Evolutionary conservation across 2,329 filamentous ascomycete species (phyloP).

Genomic region (Aspergillus pseudoglaucus): DNA sequence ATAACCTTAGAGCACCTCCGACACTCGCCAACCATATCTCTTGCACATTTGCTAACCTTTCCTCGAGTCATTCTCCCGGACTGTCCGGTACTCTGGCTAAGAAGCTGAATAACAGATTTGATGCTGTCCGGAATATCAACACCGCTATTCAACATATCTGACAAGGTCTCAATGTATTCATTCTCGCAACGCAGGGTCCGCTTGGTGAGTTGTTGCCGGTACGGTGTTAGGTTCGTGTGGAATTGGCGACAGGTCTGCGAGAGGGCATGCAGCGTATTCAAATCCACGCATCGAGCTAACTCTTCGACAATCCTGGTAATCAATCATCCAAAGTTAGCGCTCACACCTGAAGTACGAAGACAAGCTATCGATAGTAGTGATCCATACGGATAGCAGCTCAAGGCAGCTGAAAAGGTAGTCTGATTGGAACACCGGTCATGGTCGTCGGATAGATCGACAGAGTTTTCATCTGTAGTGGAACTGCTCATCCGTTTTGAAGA

Average conservation of each 20-base stretch:
- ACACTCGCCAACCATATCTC: slow-evolving; percentile 81
- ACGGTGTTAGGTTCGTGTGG: slow-evolving; percentile 69
- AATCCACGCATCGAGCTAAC: slow-evolving; percentile 70
- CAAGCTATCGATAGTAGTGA: neutral
- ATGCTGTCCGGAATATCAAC: slow-evolving; percentile 25
- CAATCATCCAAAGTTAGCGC: neutral
- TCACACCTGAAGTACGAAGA: too few relatives aligned
- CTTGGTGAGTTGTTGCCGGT: slow-evolving; percentile 64
- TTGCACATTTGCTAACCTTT: slow-evolving; percentile 71
- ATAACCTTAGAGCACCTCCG: slow-evolving; percentile 69
- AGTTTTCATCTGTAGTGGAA: too few relatives aligned
- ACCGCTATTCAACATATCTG: slow-evolving; percentile 38
- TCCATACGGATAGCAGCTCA: slow-evolving; percentile 46
- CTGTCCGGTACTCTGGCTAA: slow-evolving; percentile 23
- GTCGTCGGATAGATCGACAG: too few relatives aligned
- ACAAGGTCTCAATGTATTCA: slow-evolving; percentile 47
- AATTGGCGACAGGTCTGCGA: slow-evolving; percentile 76
- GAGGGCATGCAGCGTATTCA: slow-evolving; percentile 79
- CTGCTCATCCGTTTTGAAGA: slow-evolving; percentile 11
- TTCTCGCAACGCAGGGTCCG: slow-evolving; percentile 75
- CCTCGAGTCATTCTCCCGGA: slow-evolving; percentile 48
- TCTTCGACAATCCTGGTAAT: slow-evolving; percentile 64
- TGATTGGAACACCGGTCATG: slow-evolving; percentile 13
- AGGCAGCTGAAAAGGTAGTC: slow-evolving; percentile 35
- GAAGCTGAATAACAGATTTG: slow-evolving; percentile 23